phyloP scores from a whole-genome alignment of 192 early-diverging fungal genomes.

The Rhizoclosmatium globosum region DNA sequence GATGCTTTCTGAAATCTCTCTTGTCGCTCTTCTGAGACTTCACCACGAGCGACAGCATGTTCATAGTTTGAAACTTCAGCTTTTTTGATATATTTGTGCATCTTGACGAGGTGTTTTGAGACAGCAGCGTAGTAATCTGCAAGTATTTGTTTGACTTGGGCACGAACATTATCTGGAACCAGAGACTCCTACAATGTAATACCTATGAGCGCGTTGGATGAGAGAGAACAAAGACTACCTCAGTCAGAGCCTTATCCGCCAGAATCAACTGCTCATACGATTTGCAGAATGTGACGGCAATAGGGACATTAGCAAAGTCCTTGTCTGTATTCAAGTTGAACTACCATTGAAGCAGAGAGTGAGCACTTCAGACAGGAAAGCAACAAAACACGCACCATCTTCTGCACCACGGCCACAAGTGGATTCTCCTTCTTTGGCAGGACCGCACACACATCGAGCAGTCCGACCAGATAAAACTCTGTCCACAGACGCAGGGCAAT shows the following conservation, averaged over 20 bases:
- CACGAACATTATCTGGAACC: slow-evolving; percentile 30
- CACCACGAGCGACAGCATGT: slow-evolving; percentile 80
- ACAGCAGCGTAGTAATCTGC: slow-evolving; percentile 68
- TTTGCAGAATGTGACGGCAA: slow-evolving; percentile 58
- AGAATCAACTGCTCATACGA: slow-evolving; percentile 40
- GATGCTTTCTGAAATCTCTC: slow-evolving; percentile 75
- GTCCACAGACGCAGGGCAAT: slow-evolving; percentile 73
- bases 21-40: slow-evolving; percentile 80
- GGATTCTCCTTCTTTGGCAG: no score
- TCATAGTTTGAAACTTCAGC: slow-evolving; percentile 82
- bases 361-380: slow-evolving; percentile 43
- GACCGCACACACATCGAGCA: background rate
- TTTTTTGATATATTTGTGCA: slow-evolving; percentile 77
- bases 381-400: slow-evolving; percentile 61
- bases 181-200: slow-evolving; percentile 22
- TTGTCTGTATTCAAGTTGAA: slow-evolving; percentile 52
- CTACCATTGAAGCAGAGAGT: background rate
- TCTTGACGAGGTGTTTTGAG: slow-evolving; percentile 66
- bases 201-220: background rate
- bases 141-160: slow-evolving; percentile 49
- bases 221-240: background rate
- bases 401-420: slow-evolving; percentile 33
- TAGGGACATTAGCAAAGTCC: slow-evolving; percentile 51
- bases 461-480: slow-evolving; percentile 84
- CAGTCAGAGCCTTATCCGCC: slow-evolving; percentile 14